Base-by-base conservation (phyloP, 768 basidiomycete species). In the Tricholoma furcatifolium region DNA sequence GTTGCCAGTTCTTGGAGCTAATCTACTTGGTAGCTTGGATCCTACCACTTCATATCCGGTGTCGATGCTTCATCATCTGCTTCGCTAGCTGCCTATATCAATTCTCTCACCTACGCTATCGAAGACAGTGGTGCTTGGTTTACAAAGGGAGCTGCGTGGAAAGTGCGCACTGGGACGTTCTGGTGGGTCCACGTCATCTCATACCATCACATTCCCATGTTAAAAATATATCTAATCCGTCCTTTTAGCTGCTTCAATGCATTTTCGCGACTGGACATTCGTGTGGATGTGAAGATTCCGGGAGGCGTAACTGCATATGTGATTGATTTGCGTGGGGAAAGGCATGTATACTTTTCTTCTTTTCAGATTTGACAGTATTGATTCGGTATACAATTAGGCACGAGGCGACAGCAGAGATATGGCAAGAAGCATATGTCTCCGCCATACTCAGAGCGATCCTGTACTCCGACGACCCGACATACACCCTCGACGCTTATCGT, bases 31-130 rank as follows among this genome's bases (percentile, higher is more conserved):
- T 62, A 97, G 94, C 77, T 93, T 53, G 93, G 93, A 35, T 98
- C 96, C 32, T 98, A 98, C 68, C 97, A 99, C 71, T 98, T 92
- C 62, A 83, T 97, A 53, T 99, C 97, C 0, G 96, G 97, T n/a
- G 92, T 99, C 47, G 97, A 99, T 69, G 93, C 96, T 1, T 98
- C 94, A 15, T 97, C 96, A 6, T 98, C 95, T 17, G 97, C 97
- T 3, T 96, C 94, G 0, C 80, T 99, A 24, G 97, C 97, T 4
- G 96, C 97, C 10, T 99, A 99, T 71, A 90, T 98, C 70, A 98
- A 99, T 74, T 97, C 94, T 20, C 78, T 98, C n/a, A 96, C 93
- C 6, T 98, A 98, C 65, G 83, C 88, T 15, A 86, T 98, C 56
- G 97, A 98, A 64, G 94, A 95, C 58, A 84, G 79, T 50, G 82